Base-by-base conservation (phyloP, 306 rosid species). In the Clitoria ternatea region DNA sequence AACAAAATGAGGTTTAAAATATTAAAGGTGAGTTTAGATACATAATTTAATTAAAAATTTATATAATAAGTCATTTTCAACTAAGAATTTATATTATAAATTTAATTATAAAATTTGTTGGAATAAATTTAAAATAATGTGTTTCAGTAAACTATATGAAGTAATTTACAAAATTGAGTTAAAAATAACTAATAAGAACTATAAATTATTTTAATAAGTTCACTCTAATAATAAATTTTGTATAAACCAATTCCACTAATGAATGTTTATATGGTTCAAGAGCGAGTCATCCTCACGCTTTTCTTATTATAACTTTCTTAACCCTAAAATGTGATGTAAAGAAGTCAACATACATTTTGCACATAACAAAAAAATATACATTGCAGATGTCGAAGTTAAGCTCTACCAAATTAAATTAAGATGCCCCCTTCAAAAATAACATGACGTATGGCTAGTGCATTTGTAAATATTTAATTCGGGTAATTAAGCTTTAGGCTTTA, bases 351-450 rank as follows among this genome's bases (percentile, higher is more conserved):
- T n/a, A n/a, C n/a, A n/a, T n/a, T n/a, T n/a, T n/a, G n/a, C n/a
- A n/a, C n/a, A n/a, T n/a, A n/a, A n/a, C n/a, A n/a, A n/a, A n/a
- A n/a, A n/a, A n/a, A n/a, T n/a, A n/a, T n/a, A 37, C 10, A 9
- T 23, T 18, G 45, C n/a, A 29, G n/a, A 6, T 40, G 3, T 48
- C 49, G 14, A 17, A 9, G 40, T 32, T 54, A 50, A 49, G 23
- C 24, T 5, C 0, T 61, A 39, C 36, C 44, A 63, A 35, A 74
- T 42, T 8, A 49, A 18, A 22, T 47, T 24, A 61, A 72, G 19
- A 72, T 72, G 61, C 18, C 53, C 32, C 77, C 44, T 36, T 53
- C 22, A 6, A 45, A 48, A 48, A 32, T 33, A 60, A 22, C 77
- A 59, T 60, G 48, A 22, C 61, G 37, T 48, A 61, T 22, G 11